Evolutionary conservation across 345 rosid genomes (phyloP).

Genomic region (Microthlaspi erraticum): DNA sequence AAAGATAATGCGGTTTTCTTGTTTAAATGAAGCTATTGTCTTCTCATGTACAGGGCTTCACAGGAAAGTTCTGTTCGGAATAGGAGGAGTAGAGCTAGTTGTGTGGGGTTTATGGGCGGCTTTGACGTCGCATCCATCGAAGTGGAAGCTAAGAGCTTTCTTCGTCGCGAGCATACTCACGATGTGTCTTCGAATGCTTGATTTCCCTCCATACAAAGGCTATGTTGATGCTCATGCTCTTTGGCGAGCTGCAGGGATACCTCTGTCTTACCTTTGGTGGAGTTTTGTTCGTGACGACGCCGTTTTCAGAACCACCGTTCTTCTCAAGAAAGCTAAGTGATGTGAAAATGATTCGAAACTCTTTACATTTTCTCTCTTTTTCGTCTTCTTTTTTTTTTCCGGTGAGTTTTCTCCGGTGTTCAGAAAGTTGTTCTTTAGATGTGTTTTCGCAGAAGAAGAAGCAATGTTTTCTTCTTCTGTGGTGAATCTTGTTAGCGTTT

Average conservation of each 20-base stretch:
- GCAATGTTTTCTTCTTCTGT: slow-evolving; percentile 35
- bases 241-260: slow-evolving; percentile 73
- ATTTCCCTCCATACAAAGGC: slow-evolving; percentile 81
- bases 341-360: neutral
- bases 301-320: slow-evolving; percentile 63
- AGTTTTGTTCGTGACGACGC: slow-evolving; percentile 87
- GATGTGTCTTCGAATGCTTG: slow-evolving; percentile 61
- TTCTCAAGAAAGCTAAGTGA: slow-evolving; percentile 65
- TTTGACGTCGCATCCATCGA: slow-evolving; percentile 66
- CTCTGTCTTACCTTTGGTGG: slow-evolving; percentile 85
- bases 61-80: slow-evolving; percentile 67
- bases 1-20: neutral
- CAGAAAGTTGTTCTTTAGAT: slow-evolving; percentile 40
- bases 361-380: neutral
- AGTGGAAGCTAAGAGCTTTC: slow-evolving; percentile 81
- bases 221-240: slow-evolving; percentile 77
- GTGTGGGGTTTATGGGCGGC: slow-evolving; percentile 90
- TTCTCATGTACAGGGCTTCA: slow-evolving; percentile 65
- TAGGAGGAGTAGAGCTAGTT: slow-evolving; percentile 69
- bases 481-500: slow-evolving; percentile 37
- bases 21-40: neutral
- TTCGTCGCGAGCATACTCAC: slow-evolving; percentile 54
- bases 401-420: slow-evolving; percentile 45
- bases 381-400: slow-evolving; percentile 32
- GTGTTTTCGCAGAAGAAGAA: slow-evolving; percentile 40